Evolutionary conservation across 768 basidiomycete genomes (phyloP).

Genomic region (Mycena belliarum): DNA sequence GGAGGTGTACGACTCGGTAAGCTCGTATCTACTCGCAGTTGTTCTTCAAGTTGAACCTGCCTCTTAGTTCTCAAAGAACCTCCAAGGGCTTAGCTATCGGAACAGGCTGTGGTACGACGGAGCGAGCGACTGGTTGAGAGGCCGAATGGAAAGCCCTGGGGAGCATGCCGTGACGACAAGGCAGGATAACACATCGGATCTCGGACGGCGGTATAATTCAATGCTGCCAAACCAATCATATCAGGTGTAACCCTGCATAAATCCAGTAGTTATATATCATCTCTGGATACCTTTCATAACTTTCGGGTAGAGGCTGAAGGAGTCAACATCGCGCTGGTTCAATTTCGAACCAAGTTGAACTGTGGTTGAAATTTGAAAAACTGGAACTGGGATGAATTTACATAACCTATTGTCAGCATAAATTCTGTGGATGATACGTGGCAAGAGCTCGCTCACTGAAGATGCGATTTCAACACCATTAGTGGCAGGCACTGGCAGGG

Average conservation of each 20-base stretch:
- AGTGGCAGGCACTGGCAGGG: too few relatives aligned
- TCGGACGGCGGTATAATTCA: not conserved
- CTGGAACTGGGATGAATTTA: too few relatives aligned
- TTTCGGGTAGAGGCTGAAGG: too few relatives aligned
- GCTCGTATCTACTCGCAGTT: not conserved
- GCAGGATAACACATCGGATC: slow-evolving; percentile 1
- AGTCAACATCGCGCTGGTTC: too few relatives aligned
- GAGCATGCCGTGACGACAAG: not conserved
- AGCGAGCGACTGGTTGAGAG: slow-evolving; percentile 5
- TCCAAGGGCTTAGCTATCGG: not conserved
- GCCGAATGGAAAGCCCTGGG: not conserved
- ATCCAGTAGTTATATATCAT: too few relatives aligned
- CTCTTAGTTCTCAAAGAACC: not conserved
- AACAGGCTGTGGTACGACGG: slow-evolving; percentile 4
- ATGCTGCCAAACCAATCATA: not conserved
- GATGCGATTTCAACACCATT: too few relatives aligned
- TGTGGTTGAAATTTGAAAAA: too few relatives aligned
- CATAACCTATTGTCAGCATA: too few relatives aligned
- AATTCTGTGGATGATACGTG: too few relatives aligned
- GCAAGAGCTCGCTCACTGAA: too few relatives aligned
- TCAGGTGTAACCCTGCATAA: not conserved
- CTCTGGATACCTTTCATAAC: too few relatives aligned
- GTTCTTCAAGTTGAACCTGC: not conserved
- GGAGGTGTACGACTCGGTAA: slow-evolving; percentile 23
- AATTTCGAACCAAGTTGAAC: too few relatives aligned